A percentile compares a stretch with the other conserved stretches of the same genome.
These are phyloP conservation scores for Leccinum pellstonianum DNA, from an alignment of 768 basidiomycete species.

Conservation along the genomic window DNA sequence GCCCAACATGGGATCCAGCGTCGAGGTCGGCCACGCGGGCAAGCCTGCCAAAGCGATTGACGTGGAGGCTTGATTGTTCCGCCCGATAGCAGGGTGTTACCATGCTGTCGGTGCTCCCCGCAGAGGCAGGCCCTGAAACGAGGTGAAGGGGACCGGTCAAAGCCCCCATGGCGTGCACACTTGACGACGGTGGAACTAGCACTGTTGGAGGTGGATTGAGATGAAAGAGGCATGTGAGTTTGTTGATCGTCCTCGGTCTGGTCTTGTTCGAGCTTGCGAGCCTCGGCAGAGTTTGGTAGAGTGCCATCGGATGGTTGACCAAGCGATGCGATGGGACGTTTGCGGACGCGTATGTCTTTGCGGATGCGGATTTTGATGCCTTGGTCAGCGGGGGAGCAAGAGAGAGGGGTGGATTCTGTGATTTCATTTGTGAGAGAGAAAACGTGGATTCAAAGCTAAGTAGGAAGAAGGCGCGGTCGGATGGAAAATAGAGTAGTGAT, in stretches of 20 bases:
- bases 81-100: slow-evolving; percentile 17
- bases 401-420: slow-evolving; percentile 83
- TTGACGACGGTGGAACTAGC: slow-evolving; percentile 15
- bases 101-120: slow-evolving; percentile 16
- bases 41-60: slow-evolving; percentile 29
- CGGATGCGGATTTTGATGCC: slow-evolving; percentile 94
- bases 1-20: slow-evolving; percentile 32
- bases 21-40: slow-evolving; percentile 35
- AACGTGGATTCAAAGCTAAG: slow-evolving; percentile 2
- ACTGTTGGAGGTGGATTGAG: slow-evolving; percentile 12
- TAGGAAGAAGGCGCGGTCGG: slow-evolving; percentile 7
- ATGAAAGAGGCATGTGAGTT: slow-evolving; percentile 1
- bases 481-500: slow-evolving; percentile 20
- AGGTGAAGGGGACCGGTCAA: slow-evolving; percentile 23
- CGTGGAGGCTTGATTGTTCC: slow-evolving; percentile 12
- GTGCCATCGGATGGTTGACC: slow-evolving; percentile 20
- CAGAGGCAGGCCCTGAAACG: slow-evolving; percentile 19
- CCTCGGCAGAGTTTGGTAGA: slow-evolving; percentile 7
- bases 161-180: slow-evolving; percentile 30
- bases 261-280: slow-evolving; percentile 30
- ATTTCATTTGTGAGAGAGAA: background rate
- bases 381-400: slow-evolving; percentile 90
- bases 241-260: slow-evolving; percentile 25
- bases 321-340: slow-evolving; percentile 51
- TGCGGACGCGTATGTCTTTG: slow-evolving; percentile 85